These are phyloP conservation scores for Phlegmacium glaucopus DNA, from an alignment of 768 basidiomycete genomes.

Conservation along the genomic window DNA sequence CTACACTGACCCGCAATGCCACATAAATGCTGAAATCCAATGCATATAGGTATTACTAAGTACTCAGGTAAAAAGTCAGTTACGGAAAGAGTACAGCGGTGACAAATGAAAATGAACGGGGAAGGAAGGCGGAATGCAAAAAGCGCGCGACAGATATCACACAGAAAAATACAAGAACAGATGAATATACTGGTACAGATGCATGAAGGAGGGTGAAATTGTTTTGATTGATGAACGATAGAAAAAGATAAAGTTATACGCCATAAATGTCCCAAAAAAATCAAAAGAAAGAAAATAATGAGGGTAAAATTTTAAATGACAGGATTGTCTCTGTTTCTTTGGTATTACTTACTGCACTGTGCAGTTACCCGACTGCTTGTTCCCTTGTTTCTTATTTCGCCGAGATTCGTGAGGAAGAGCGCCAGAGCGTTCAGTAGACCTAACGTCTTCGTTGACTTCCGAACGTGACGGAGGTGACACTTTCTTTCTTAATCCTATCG, in stretches of 20 bases:
- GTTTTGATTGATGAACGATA: conserved; percentile 2
- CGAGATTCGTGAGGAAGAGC: conserved; percentile 29
- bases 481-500: too few relatives aligned
- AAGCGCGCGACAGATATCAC: too few relatives aligned
- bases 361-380: conserved; percentile 43
- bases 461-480: too few relatives aligned
- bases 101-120: background rate
- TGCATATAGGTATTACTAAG: conserved; percentile 15
- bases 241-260: background rate
- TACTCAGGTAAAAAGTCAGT: conserved; percentile 6
- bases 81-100: background rate
- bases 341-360: conserved; percentile 46
- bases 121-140: background rate
- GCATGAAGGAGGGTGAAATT: background rate
- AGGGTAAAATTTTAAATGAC: background rate
- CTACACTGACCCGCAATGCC: too few relatives aligned
- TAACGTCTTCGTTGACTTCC: conserved; percentile 16
- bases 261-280: too few relatives aligned
- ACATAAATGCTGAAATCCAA: background rate
- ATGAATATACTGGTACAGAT: background rate
- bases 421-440: conserved; percentile 30
- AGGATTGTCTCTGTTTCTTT: conserved; percentile 1
- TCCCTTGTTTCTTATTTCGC: conserved; percentile 36
- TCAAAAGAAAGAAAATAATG: conserved; percentile 4
- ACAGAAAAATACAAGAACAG: background rate